Conservation (phyloP, 2,329 filamentous ascomycete genomes). For the Grosmannia huntii region DNA sequence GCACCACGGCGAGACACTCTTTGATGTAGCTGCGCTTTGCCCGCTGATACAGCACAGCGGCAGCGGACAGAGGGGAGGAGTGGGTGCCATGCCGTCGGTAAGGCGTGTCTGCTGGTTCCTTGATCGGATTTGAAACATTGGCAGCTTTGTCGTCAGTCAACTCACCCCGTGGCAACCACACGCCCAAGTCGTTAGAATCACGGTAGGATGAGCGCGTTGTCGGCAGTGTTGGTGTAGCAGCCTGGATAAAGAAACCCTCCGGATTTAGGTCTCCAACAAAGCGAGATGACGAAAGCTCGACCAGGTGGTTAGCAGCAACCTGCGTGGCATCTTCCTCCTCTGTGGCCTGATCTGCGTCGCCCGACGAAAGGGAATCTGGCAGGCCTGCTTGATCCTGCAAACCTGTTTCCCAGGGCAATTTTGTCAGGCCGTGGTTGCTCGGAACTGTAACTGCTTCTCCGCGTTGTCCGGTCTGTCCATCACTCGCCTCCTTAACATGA, state of each 20-base stretch:
- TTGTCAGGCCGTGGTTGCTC: neutral
- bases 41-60: constrained; percentile 9
- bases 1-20: constrained; percentile 33
- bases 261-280: constrained; percentile 49
- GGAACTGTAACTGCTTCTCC: neutral
- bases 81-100: neutral
- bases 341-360: neutral
- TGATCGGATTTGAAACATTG: neutral
- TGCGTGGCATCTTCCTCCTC: constrained; percentile 13
- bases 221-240: constrained; percentile 27
- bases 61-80: constrained; percentile 4
- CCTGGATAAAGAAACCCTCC: constrained; percentile 46
- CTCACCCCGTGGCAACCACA: constrained; percentile 27
- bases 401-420: neutral
- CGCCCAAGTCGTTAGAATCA: constrained; percentile 37
- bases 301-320: constrained; percentile 16
- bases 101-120: neutral
- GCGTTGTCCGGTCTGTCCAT: too few species aligned
- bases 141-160: neutral
- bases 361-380: neutral
- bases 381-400: too few species aligned
- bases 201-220: constrained; percentile 25
- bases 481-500: constrained; percentile 19
- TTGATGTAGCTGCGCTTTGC: constrained; percentile 10
- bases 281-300: constrained; percentile 25